Percentiles rank a stretch among this genome's conserved stretches.
Conservation (phyloP, 768 basidiomycete species). For the Neoboletus brunneissimus region DNA sequence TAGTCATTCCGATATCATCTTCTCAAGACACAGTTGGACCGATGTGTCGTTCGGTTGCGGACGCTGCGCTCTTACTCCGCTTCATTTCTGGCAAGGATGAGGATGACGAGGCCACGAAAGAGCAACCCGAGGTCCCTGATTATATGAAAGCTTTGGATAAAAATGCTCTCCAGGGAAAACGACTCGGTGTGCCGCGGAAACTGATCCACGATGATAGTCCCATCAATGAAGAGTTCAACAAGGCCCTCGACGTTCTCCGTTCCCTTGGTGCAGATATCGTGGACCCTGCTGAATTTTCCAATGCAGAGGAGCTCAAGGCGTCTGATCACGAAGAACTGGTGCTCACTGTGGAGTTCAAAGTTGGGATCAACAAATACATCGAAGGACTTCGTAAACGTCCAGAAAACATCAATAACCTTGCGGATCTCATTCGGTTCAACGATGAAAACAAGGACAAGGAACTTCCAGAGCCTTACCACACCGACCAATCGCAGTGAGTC, state of each 20-base stretch:
- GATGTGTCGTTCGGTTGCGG: conserved; percentile 50
- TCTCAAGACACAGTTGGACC: conserved; percentile 62
- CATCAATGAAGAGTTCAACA: conserved; percentile 38
- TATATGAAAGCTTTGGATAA: conserved; percentile 51
- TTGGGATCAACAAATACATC: conserved; percentile 50
- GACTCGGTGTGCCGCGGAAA: conserved; percentile 52
- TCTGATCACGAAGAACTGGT: conserved; percentile 54
- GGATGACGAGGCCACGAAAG: conserved; percentile 50
- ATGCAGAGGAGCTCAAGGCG: conserved; percentile 44
- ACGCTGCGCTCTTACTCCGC: conserved; percentile 53
- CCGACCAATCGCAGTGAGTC: conserved; percentile 35
- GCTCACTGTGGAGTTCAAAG: conserved; percentile 59
- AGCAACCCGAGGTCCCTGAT: conserved; percentile 55
- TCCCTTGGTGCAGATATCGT: conserved; percentile 48
- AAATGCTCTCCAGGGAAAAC: conserved; percentile 46
- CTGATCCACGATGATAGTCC: conserved; percentile 24
- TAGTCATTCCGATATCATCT: conserved; percentile 55
- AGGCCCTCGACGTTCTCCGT: conserved; percentile 36
- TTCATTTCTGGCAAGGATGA: conserved; percentile 53
- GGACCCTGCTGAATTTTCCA: conserved; percentile 61
- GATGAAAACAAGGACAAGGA: conserved; percentile 51
- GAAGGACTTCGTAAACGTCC: conserved; percentile 49
- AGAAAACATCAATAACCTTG: conserved; percentile 51
- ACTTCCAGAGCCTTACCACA: conserved; percentile 34
- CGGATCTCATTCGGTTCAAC: conserved; percentile 59